Evolutionary conservation across 208 protist species (phyloP).

Genomic region (Blechomonas ayalai): DNA sequence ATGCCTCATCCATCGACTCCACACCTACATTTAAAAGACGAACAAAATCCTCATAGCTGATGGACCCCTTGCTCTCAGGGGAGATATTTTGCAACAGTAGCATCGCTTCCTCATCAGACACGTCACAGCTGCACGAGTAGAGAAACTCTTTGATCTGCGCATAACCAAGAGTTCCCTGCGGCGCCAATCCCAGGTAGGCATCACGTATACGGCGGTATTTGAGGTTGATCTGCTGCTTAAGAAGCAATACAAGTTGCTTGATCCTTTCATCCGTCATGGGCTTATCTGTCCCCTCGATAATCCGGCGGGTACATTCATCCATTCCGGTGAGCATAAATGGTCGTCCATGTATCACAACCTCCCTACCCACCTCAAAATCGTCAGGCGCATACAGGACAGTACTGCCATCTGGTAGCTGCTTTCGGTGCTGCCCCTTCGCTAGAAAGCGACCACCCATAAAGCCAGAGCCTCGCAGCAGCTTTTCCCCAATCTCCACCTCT

Average conservation of each 20-base stretch:
- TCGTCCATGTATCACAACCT: constrained; percentile 61
- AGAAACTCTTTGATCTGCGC: constrained; percentile 78
- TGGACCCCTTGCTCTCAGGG: constrained; percentile 48
- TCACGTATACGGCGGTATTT: constrained; percentile 69
- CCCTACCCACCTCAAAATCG: constrained; percentile 74
- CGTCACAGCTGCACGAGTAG: constrained; percentile 69
- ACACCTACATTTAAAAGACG: constrained; percentile 53
- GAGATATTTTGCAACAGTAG: constrained; percentile 70
- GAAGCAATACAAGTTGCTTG: constrained; percentile 55
- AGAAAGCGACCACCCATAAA: constrained; percentile 89
- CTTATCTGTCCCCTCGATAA: constrained; percentile 62
- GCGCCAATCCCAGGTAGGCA: constrained; percentile 65
- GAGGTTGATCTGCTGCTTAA: constrained; percentile 78
- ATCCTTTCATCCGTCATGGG: constrained; percentile 46
- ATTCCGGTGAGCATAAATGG: constrained; percentile 69
- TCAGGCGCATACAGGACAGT: constrained; percentile 45
- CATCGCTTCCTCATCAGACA: constrained; percentile 77
- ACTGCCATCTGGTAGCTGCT: constrained; percentile 52
- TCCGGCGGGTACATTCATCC: constrained; percentile 57
- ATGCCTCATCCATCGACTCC: constrained; percentile 62
- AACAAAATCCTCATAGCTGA: constrained; percentile 76
- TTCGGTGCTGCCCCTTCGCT: constrained; percentile 59
- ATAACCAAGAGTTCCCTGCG: constrained; percentile 70
- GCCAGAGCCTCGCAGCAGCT: constrained; percentile 73
- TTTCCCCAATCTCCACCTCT: constrained; percentile 84